Evolutionary conservation across 2,329 filamentous ascomycete genomes (phyloP).

Genomic region (Eutypella sp.): DNA sequence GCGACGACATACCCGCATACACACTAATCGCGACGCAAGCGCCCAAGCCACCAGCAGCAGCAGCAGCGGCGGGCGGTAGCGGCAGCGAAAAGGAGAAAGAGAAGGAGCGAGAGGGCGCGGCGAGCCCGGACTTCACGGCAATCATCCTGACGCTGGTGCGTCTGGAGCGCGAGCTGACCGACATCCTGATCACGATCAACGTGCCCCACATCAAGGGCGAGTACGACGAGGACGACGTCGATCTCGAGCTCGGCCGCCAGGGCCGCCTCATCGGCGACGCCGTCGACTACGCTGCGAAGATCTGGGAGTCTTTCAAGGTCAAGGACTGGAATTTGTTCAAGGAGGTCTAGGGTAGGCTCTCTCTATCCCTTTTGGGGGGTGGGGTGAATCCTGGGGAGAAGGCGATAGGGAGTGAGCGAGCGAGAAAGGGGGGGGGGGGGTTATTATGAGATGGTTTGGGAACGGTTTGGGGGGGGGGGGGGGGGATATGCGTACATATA

Average conservation of each 20-base stretch:
- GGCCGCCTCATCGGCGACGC: constrained; percentile 64
- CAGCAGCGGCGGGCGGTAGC: too few species aligned
- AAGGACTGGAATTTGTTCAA: constrained; percentile 76
- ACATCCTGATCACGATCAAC: constrained; percentile 82
- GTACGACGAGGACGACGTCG: constrained; percentile 68
- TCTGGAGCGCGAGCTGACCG: constrained; percentile 68
- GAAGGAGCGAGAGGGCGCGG: constrained; percentile 31
- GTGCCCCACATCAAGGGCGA: constrained; percentile 76
- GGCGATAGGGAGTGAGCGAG: not conserved
- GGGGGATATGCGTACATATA: too few species aligned
- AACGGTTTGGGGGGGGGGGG: too few species aligned
- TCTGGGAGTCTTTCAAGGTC: constrained; percentile 71
- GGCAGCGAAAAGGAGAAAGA: constrained; percentile 27
- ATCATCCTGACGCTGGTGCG: constrained; percentile 75
- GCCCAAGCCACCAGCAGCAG: constrained; percentile 30
- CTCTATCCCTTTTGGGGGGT: not conserved
- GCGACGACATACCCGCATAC: constrained; percentile 54
- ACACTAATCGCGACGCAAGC: constrained; percentile 65
- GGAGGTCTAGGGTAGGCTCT: constrained; percentile 24
- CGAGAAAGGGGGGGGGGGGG: not conserved
- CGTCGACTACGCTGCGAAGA: constrained; percentile 60
- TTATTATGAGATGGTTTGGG: not conserved
- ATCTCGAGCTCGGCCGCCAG: constrained; percentile 59
- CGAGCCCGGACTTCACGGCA: constrained; percentile 58
- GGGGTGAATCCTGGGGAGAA: too few species aligned